phyloP scores from a whole-genome alignment of 2,329 filamentous ascomycete genomes.

The Dichotomopilus funicola region DNA sequence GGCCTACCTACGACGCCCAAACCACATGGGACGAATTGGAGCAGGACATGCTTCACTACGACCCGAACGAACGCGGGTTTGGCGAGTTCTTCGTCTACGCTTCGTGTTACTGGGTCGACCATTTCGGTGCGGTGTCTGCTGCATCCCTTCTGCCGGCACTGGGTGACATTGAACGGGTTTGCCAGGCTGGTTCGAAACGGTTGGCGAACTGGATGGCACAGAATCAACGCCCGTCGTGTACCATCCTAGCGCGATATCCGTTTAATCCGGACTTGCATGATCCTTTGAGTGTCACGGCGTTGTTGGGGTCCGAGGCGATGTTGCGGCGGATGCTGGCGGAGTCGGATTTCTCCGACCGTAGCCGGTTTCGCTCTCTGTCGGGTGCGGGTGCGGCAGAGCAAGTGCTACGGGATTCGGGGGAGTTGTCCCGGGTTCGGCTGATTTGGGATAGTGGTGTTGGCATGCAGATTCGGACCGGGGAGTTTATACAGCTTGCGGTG shows the following conservation, averaged over 20 bases:
- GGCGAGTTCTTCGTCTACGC: conserved; percentile 29
- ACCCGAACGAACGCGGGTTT: neutral
- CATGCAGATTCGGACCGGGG: conserved; percentile 20
- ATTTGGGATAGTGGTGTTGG: conserved; percentile 18
- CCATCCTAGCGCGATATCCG: conserved; percentile 26
- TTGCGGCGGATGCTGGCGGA: conserved; percentile 25
- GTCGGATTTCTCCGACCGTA: conserved; percentile 16
- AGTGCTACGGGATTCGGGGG: conserved; percentile 24
- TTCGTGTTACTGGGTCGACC: conserved; percentile 31
- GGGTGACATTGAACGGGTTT: conserved; percentile 20
- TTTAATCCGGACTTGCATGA: conserved; percentile 30
- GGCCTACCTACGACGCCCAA: neutral
- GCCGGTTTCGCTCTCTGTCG: conserved; percentile 13
- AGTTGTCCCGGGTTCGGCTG: conserved; percentile 21
- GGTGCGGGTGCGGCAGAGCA: conserved; percentile 24
- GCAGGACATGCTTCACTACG: conserved; percentile 24
- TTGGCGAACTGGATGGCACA: conserved; percentile 30
- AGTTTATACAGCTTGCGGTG: neutral
- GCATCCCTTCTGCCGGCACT: conserved; percentile 18
- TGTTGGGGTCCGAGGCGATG: conserved; percentile 30
- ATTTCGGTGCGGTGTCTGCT: conserved; percentile 24
- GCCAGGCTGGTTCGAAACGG: conserved; percentile 24
- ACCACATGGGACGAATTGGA: conserved; percentile 29
- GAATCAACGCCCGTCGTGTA: conserved; percentile 28
- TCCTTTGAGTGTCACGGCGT: conserved; percentile 30